A percentile compares a stretch with the other conserved stretches of the same genome.
Conservation (phyloP, 2,329 filamentous ascomycete genomes). For the Paracorniculantispora psalliotae region DNA sequence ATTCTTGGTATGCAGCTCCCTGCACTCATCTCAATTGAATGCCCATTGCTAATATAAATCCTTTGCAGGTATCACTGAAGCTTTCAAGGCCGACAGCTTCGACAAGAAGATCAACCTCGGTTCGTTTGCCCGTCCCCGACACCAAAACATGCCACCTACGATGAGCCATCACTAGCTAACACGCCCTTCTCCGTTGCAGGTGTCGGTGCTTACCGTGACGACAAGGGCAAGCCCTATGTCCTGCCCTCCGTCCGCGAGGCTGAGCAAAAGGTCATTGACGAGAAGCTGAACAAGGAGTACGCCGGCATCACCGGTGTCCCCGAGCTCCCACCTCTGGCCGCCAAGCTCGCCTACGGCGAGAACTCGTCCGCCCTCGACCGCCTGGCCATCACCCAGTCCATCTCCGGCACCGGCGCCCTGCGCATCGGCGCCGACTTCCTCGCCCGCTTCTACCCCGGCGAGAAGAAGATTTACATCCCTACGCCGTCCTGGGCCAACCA, state of each 20-base stretch:
- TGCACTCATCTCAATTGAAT: background rate
- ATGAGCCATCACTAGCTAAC: slow-evolving; percentile 1
- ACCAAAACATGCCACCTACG: background rate
- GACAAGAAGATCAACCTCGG: slow-evolving; percentile 96
- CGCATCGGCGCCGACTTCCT: slow-evolving; percentile 94
- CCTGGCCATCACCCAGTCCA: slow-evolving; percentile 91
- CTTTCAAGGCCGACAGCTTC: slow-evolving; percentile 95
- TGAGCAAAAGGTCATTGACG: slow-evolving; percentile 77
- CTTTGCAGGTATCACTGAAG: slow-evolving; percentile 78
- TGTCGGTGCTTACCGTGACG: slow-evolving; percentile 97
- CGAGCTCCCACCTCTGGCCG: slow-evolving; percentile 88
- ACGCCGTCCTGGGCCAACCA: slow-evolving; percentile 98
- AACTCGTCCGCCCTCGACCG: slow-evolving; percentile 73
- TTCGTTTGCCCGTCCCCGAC: slow-evolving; percentile 34
- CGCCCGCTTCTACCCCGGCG: slow-evolving; percentile 80
- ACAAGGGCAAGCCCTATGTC: slow-evolving; percentile 96
- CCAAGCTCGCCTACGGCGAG: slow-evolving; percentile 81
- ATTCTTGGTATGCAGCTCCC: slow-evolving; percentile 62
- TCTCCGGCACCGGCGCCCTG: slow-evolving; percentile 94
- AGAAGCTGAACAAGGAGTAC: slow-evolving; percentile 91
- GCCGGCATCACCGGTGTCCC: slow-evolving; percentile 95
- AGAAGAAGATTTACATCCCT: slow-evolving; percentile 95
- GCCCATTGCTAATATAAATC: slow-evolving; percentile 20
- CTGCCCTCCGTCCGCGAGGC: slow-evolving; percentile 87
- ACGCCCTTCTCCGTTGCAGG: slow-evolving; percentile 41